Conservation (phyloP, 2,329 filamentous ascomycete species). For the Hypoxylon sp. region DNA sequence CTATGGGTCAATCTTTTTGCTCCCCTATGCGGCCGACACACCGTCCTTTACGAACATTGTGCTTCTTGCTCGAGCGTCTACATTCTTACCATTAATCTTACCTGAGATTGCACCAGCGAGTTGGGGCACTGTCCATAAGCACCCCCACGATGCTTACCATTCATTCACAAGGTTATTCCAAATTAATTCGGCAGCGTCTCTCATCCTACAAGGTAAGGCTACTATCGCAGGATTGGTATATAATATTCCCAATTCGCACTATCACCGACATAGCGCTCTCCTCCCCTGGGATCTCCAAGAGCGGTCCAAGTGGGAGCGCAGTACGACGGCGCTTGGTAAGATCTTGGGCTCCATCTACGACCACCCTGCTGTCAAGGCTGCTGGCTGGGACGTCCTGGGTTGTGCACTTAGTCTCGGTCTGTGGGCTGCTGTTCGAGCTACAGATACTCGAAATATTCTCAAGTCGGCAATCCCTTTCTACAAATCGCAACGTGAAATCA, state of each 20-base stretch:
- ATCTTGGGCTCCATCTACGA: conserved; percentile 60
- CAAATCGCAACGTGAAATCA: conserved; percentile 11
- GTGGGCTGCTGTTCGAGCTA: conserved; percentile 64
- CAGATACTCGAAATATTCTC: conserved; percentile 61
- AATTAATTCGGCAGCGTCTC: conserved; percentile 54
- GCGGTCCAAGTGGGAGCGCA: conserved; percentile 55
- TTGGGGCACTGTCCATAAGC: conserved; percentile 57
- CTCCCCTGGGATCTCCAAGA: conserved; percentile 57
- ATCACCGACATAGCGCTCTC: conserved; percentile 58
- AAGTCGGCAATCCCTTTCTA: conserved; percentile 48
- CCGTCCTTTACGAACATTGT: conserved; percentile 50
- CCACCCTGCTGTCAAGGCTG: conserved; percentile 65
- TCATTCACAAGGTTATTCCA: conserved; percentile 59
- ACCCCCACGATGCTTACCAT: conserved; percentile 51
- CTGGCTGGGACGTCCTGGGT: conserved; percentile 67
- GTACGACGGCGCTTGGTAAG: conserved; percentile 55
- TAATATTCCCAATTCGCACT: conserved; percentile 57
- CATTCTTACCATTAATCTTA: conserved; percentile 56
- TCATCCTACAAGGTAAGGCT: conserved; percentile 56
- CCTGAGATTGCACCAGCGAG: conserved; percentile 57
- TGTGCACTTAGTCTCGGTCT: conserved; percentile 61
- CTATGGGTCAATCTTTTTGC: conserved; percentile 48
- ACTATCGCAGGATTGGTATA: conserved; percentile 54
- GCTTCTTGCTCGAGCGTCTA: conserved; percentile 49
- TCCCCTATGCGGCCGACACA: conserved; percentile 54